Conservation (phyloP, 2,329 filamentous ascomycete genomes). For the Penicillium sp. region DNA sequence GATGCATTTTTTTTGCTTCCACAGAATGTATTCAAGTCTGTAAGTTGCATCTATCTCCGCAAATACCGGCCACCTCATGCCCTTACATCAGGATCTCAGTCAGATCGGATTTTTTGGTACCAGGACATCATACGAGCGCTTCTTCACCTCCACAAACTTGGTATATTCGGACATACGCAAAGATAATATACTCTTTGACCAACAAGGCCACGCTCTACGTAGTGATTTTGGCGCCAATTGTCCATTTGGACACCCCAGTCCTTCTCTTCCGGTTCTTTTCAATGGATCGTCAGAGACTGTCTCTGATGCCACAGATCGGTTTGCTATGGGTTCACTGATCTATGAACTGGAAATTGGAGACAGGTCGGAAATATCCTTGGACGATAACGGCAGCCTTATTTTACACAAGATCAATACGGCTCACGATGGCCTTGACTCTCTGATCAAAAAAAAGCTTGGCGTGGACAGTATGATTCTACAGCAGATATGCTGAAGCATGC, state of each 20-base stretch:
- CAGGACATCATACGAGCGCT: neutral
- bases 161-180: constrained; percentile 5
- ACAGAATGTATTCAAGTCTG: too few species aligned
- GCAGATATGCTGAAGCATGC: constrained; percentile 12
- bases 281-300: constrained; percentile 10
- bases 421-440: constrained; percentile 5
- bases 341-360: constrained; percentile 11
- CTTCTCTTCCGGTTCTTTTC: constrained; percentile 8
- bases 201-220: constrained; percentile 10
- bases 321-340: constrained; percentile 16
- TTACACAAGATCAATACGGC: constrained; percentile 9
- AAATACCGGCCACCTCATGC: neutral
- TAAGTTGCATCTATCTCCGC: neutral
- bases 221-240: constrained; percentile 14
- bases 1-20: too few species aligned
- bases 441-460: constrained; percentile 16
- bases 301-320: constrained; percentile 13
- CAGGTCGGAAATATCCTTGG: constrained; percentile 10
- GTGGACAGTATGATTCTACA: constrained; percentile 11
- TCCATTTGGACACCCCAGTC: constrained; percentile 12
- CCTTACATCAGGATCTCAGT: neutral
- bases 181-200: constrained; percentile 16
- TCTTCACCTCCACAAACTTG: neutral
- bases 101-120: neutral
- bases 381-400: constrained; percentile 6